Evolutionary conservation across 345 rosid species (phyloP), one percentile per base, ranked within the genome.

Genomic region (Rhodomyrtus tomentosa): DNA sequence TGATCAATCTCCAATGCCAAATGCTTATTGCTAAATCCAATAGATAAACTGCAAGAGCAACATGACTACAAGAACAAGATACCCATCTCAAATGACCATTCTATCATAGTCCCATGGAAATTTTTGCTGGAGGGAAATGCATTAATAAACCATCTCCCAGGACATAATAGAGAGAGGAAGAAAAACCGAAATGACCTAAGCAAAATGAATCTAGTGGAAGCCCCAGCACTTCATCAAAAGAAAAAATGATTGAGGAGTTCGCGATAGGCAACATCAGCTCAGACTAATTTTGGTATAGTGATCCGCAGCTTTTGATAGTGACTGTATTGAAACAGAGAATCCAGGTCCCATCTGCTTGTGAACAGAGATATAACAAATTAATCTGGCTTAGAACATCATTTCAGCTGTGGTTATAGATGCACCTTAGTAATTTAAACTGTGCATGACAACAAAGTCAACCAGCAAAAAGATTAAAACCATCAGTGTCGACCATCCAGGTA

Each of bases 231-330:
- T 68, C 76, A 68, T 36, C 76, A 68, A 8, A 36, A 18, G 25
- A n/a, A 68, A 20, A 9, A 32, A 38, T 36, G 45, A 68, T 32
- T 36, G 14, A 68, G 76, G 55, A 50, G 18, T n/a, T 62, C 2
- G 21, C 2, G 1, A 38, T 3, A 15, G 81, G 24, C 62, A 24
- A 56, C 82, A 85, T 88, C 88, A 91, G 81, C 91, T 90, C 52
- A 89, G 89, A 85, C 87, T 90, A 72, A 87, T 86, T 88, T 92
- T 96, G 93, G 81, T 89, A 88, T 89, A 92, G 81, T 89, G 91
- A 88, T 96, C 99, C 8, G 92, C 98, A 86, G 98, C 99, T 93
- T 95, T 94, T 32, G 99, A 95, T 87, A 97, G 81, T 5, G 99
- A 97, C 86, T 95, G 98, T 90, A 97, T 92, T 52, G 99, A 93